phyloP scores from a whole-genome alignment of 2,329 filamentous ascomycete species.

The Trichoderma breve region DNA sequence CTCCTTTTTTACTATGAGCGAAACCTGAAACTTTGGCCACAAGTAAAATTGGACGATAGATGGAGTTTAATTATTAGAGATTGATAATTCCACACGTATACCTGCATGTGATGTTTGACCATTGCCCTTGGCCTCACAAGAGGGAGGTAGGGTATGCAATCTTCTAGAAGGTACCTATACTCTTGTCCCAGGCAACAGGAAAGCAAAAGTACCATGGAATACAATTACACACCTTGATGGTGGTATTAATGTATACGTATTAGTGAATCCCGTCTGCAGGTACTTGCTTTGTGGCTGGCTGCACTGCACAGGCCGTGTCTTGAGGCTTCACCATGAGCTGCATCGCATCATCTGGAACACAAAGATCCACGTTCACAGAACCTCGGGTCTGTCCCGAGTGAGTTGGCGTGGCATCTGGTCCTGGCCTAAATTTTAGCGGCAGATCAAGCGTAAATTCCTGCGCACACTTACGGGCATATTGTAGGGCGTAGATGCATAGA shows the following conservation, averaged over 20 bases:
- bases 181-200: background rate
- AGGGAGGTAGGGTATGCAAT: background rate
- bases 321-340: background rate
- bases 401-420: background rate
- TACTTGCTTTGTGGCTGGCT: background rate
- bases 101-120: background rate
- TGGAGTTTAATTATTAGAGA: background rate
- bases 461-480: background rate
- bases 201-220: background rate
- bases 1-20: background rate
- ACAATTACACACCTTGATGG: background rate
- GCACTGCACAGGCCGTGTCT: background rate
- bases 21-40: background rate
- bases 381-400: background rate
- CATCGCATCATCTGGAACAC: background rate
- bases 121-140: background rate
- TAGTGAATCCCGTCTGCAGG: background rate
- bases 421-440: constrained; percentile 15
- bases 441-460: constrained; percentile 1
- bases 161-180: background rate
- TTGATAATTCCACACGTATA: background rate
- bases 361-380: background rate
- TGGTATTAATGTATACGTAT: background rate
- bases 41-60: background rate
- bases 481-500: background rate